Conservation (phyloP, 2,329 filamentous ascomycete genomes). For the Colletotrichum sp. region DNA sequence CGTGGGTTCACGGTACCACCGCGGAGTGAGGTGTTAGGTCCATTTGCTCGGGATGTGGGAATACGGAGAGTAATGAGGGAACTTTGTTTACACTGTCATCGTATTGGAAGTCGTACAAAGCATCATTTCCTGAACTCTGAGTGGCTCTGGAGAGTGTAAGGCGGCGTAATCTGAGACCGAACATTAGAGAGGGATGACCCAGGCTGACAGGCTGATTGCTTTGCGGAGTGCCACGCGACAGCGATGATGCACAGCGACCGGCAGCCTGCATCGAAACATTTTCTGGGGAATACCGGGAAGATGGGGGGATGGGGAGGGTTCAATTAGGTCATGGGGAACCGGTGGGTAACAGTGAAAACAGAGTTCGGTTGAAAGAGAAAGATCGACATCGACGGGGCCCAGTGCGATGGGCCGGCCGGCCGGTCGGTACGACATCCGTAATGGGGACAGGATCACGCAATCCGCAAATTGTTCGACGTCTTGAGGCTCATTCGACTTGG, state of each 20-base stretch:
- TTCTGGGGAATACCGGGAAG: not conserved
- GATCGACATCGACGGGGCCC: slow-evolving; percentile 1
- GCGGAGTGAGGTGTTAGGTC: not conserved
- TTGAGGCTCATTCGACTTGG: not conserved
- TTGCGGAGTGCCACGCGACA: not conserved
- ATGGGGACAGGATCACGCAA: slow-evolving; percentile 6
- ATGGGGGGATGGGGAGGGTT: not conserved
- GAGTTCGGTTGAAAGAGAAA: not conserved
- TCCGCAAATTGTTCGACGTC: not conserved
- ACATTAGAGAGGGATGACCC: not conserved
- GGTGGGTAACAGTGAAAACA: not conserved
- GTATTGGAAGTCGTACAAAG: not conserved
- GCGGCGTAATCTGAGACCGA: not conserved
- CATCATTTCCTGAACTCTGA: not conserved
- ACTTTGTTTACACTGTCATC: not conserved
- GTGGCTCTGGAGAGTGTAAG: not conserved
- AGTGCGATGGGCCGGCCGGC: not conserved
- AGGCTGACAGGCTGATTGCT: not conserved
- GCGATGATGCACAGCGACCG: not conserved
- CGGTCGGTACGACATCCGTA: not conserved
- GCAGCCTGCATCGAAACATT: not conserved
- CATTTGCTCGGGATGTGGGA: not conserved
- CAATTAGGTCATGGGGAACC: not conserved
- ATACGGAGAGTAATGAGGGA: not conserved
- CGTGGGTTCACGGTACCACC: not conserved